These are phyloP conservation scores for Aegle marmelos DNA, from an alignment of 345 rosid genomes.

Conservation along the genomic window DNA sequence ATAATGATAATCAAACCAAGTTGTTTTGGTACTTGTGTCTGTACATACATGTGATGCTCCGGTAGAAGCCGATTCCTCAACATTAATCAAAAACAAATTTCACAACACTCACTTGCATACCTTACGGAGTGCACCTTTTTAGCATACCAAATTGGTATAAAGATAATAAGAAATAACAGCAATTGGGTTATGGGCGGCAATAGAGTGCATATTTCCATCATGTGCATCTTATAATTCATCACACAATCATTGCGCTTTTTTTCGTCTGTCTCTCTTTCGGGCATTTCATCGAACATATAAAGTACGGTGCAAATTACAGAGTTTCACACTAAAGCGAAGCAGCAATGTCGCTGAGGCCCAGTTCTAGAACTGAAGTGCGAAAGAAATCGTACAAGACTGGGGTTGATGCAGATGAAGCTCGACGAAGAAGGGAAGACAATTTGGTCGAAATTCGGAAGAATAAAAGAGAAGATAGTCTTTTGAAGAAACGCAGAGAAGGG, in stretches of 20 bases:
- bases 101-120: background rate
- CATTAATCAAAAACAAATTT: background rate
- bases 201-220: background rate
- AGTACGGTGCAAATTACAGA: background rate
- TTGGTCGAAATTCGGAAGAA: conserved; percentile 53
- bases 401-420: conserved; percentile 41
- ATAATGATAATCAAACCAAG: too few relatives aligned
- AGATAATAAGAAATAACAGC: background rate
- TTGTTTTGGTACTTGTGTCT: background rate
- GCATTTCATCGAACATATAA: conserved; percentile 13
- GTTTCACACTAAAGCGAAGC: background rate
- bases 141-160: background rate
- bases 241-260: background rate
- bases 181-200: background rate
- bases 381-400: conserved; percentile 48
- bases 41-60: background rate
- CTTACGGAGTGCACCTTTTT: background rate
- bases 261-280: background rate
- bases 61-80: background rate
- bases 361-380: conserved; percentile 33
- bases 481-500: conserved; percentile 58
- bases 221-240: background rate
- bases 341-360: conserved; percentile 46
- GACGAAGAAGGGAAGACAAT: conserved; percentile 54
- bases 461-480: conserved; percentile 44